phyloP scores from a whole-genome alignment of 768 basidiomycete species.

The Tulasnella sp. region DNA sequence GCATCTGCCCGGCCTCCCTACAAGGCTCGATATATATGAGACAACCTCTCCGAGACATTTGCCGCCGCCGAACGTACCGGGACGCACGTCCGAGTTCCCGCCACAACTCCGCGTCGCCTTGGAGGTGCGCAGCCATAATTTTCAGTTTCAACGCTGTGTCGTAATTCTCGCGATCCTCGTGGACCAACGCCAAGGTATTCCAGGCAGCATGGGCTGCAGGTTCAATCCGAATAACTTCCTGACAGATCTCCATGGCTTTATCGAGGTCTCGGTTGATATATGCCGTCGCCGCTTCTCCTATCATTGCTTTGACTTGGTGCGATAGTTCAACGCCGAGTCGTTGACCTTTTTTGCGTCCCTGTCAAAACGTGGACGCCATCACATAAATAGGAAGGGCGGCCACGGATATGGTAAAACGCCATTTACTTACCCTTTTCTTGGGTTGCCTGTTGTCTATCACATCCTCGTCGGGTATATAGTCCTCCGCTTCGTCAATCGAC shows the following conservation, averaged over 20 bases:
- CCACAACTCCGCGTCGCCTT: slow-evolving; percentile 84
- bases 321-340: slow-evolving; percentile 34
- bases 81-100: slow-evolving; percentile 70
- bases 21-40: background rate
- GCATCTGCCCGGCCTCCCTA: slow-evolving; percentile 65
- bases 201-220: slow-evolving; percentile 79
- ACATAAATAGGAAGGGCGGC: background rate
- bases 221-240: slow-evolving; percentile 91
- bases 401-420: background rate
- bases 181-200: slow-evolving; percentile 82
- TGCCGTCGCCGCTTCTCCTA: slow-evolving; percentile 83
- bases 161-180: slow-evolving; percentile 63
- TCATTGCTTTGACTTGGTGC: slow-evolving; percentile 44
- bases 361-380: background rate
- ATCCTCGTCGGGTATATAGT: slow-evolving; percentile 22
- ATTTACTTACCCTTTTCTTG: slow-evolving; percentile 18
- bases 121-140: slow-evolving; percentile 87
- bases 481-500: slow-evolving; percentile 18
- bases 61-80: slow-evolving; percentile 45
- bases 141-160: slow-evolving; percentile 74
- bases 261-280: slow-evolving; percentile 67
- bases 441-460: background rate
- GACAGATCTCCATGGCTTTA: slow-evolving; percentile 73
- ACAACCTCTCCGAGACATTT: background rate
- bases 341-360: slow-evolving; percentile 25